These are phyloP conservation scores for Sugiyamaella grinbergsii DNA, from an alignment of 1,139 yeast genomes.

Conservation along the genomic window DNA sequence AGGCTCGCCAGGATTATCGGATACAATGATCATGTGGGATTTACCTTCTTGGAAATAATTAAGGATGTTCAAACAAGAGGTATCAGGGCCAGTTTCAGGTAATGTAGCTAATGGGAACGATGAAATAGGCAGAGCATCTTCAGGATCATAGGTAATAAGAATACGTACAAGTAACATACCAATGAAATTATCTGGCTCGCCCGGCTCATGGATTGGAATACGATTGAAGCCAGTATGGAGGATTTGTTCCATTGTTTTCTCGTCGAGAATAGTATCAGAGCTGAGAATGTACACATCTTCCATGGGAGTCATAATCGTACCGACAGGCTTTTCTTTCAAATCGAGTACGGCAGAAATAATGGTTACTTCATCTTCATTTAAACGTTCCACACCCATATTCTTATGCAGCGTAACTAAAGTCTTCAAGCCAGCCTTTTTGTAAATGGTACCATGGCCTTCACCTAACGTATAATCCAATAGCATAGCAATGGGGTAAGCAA, in stretches of 20 bases:
- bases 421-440: conserved; percentile 89
- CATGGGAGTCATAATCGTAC: conserved; percentile 91
- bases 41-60: conserved; percentile 98
- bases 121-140: conserved; percentile 89
- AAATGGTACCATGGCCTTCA: conserved; percentile 94
- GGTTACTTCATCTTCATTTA: conserved; percentile 94
- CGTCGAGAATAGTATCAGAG: conserved; percentile 81
- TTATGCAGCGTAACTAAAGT: conserved; percentile 89
- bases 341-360: conserved; percentile 93
- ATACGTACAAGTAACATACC: conserved; percentile 95
- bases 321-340: conserved; percentile 86
- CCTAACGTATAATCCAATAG: conserved; percentile 82
- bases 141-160: conserved; percentile 93
- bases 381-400: conserved; percentile 92
- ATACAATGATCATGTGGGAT: conserved; percentile 94
- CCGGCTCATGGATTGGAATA: conserved; percentile 92
- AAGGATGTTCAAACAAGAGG: conserved; percentile 89
- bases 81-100: conserved; percentile 90
- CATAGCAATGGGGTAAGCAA: conserved; percentile 87
- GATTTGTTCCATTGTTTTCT: conserved; percentile 81
- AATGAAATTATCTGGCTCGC: conserved; percentile 85
- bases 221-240: conserved; percentile 94
- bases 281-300: conserved; percentile 87
- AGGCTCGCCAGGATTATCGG: conserved; percentile 84
- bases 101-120: conserved; percentile 93